Percentiles rank a stretch among this genome's conserved stretches.
These are phyloP conservation scores for Erythrophleum fordii DNA, from an alignment of 306 rosid species.

Conservation along the genomic window DNA sequence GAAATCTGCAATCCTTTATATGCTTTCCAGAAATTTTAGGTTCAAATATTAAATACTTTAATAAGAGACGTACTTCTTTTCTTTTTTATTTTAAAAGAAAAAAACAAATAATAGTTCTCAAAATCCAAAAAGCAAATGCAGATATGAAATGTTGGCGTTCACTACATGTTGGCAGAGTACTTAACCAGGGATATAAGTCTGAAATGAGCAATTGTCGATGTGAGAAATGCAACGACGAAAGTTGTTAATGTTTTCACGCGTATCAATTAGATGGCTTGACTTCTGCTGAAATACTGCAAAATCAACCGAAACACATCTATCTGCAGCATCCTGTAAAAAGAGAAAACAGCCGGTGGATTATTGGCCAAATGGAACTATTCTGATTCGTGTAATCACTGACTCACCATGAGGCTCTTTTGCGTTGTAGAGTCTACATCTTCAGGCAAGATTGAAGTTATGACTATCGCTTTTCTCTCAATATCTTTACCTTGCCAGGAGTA, in stretches of 20 bases:
- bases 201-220: slow-evolving; percentile 74
- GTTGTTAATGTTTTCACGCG: slow-evolving; percentile 53
- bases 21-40: slow-evolving; percentile 17
- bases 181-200: slow-evolving; percentile 64
- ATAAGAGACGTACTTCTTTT: not conserved
- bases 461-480: slow-evolving; percentile 67
- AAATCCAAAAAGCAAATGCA: slow-evolving; percentile 20
- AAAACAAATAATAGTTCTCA: not conserved
- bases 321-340: slow-evolving; percentile 65
- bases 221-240: slow-evolving; percentile 62
- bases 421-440: slow-evolving; percentile 53
- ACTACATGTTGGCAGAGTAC: slow-evolving; percentile 20
- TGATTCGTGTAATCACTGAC: slow-evolving; percentile 26
- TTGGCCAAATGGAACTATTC: slow-evolving; percentile 14
- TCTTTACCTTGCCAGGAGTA: slow-evolving; percentile 81
- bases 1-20: slow-evolving; percentile 60
- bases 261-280: slow-evolving; percentile 61
- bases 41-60: slow-evolving; percentile 23
- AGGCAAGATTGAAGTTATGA: slow-evolving; percentile 62
- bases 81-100: not conserved
- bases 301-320: slow-evolving; percentile 70
- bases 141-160: slow-evolving; percentile 14
- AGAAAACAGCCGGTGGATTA: not conserved
- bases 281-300: slow-evolving; percentile 70
- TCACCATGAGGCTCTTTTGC: slow-evolving; percentile 66